Evolutionary conservation across 2,329 filamentous ascomycete genomes (phyloP).

Genomic region (Pseudogymnoascus pannorum): DNA sequence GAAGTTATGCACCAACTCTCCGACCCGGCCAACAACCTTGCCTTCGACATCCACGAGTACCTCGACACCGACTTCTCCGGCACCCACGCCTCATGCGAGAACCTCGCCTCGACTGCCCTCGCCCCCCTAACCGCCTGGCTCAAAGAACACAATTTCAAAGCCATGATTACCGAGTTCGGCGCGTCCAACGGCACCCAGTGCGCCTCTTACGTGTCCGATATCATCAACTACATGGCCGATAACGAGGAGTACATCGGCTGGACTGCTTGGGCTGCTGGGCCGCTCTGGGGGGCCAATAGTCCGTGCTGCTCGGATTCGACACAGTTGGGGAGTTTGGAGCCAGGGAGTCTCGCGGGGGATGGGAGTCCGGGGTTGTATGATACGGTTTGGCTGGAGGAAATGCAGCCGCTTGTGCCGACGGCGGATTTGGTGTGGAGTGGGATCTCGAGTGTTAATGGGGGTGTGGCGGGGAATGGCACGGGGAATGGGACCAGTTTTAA

Average conservation of each 20-base stretch:
- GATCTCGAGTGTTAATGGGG: constrained; percentile 22
- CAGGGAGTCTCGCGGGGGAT: constrained; percentile 36
- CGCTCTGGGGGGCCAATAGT: constrained; percentile 39
- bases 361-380: constrained; percentile 39
- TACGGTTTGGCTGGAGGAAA: constrained; percentile 38
- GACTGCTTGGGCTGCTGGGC: constrained; percentile 44
- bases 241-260: constrained; percentile 43
- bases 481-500: neutral
- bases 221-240: constrained; percentile 40
- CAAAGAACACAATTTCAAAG: constrained; percentile 37
- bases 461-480: neutral
- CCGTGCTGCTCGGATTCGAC: constrained; percentile 36
- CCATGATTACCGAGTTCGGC: constrained; percentile 44
- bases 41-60: constrained; percentile 45
- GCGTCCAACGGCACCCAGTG: constrained; percentile 38
- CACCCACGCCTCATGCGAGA: constrained; percentile 35
- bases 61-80: constrained; percentile 43
- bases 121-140: constrained; percentile 40
- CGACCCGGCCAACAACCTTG: constrained; percentile 42
- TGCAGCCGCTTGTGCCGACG: constrained; percentile 39
- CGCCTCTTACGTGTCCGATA: constrained; percentile 33
- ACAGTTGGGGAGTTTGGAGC: constrained; percentile 40
- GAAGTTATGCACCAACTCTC: constrained; percentile 35
- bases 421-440: constrained; percentile 32
- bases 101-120: constrained; percentile 34